Evolutionary conservation across 1,139 yeast species (phyloP).

Genomic region (Candida sp.): DNA sequence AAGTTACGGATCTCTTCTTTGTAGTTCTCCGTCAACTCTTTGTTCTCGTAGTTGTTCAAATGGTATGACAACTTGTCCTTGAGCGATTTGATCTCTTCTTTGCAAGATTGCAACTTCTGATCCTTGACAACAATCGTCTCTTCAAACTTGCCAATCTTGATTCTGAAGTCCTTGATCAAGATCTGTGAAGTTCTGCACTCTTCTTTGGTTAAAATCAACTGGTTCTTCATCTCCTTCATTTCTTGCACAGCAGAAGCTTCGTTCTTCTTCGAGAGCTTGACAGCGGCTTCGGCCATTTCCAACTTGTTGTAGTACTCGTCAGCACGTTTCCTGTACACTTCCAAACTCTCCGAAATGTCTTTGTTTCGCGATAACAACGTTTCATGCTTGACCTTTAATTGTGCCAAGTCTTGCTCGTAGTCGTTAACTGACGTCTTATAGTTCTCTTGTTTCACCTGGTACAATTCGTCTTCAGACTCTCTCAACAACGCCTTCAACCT

Average conservation of each 20-base stretch:
- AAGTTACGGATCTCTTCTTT: conserved; percentile 63
- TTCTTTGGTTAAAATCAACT: conserved; percentile 56
- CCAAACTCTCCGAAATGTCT: conserved; percentile 58
- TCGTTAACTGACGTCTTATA: conserved; percentile 40
- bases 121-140: conserved; percentile 62
- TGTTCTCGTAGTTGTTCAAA: conserved; percentile 51
- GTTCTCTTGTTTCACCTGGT: conserved; percentile 39
- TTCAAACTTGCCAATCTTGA: conserved; percentile 58
- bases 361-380: conserved; percentile 52
- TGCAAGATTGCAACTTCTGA: conserved; percentile 56
- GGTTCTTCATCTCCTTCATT: conserved; percentile 55
- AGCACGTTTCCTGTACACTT: conserved; percentile 71
- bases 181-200: conserved; percentile 66
- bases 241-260: conserved; percentile 63
- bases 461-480: conserved; percentile 51
- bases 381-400: conserved; percentile 54
- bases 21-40: conserved; percentile 45
- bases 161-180: conserved; percentile 58
- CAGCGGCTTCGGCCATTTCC: conserved; percentile 81
- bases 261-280: conserved; percentile 62
- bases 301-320: conserved; percentile 77
- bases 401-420: conserved; percentile 47
- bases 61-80: conserved; percentile 60
- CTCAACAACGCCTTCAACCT: conserved; percentile 54
- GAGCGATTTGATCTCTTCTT: conserved; percentile 43